Evolutionary conservation across 495 filamentous ascomycete species (phyloP).

Genomic region (Daldinia concentrica): DNA sequence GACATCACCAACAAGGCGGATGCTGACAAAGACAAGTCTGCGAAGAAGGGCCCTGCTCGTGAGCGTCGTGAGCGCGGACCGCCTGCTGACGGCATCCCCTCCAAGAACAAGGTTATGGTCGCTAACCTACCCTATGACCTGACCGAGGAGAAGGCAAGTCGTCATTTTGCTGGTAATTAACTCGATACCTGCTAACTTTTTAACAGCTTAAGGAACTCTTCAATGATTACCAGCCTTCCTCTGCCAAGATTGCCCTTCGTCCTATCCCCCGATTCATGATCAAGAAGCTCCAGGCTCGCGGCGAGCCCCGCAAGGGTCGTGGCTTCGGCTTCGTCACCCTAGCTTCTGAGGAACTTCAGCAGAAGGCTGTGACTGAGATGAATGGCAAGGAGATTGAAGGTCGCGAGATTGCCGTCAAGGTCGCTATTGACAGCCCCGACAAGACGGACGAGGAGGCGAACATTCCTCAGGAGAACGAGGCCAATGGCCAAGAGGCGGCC

Average conservation of each 20-base stretch:
- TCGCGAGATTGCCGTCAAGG: constrained; percentile 99
- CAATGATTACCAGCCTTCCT: constrained; percentile 83
- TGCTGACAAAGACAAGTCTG: constrained; percentile 54
- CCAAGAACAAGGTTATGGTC: constrained; percentile 99
- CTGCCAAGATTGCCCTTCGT: constrained; percentile 97
- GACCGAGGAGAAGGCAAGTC: constrained; percentile 88
- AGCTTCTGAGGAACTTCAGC: constrained; percentile 91
- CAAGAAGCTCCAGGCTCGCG: constrained; percentile 97
- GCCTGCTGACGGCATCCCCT: constrained; percentile 96
- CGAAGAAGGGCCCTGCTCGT: constrained; percentile 60
- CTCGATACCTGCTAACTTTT: constrained; percentile 52
- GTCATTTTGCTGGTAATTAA: neutral
- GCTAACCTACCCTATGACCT: constrained; percentile 98
- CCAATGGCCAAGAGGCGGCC: constrained; percentile 57
- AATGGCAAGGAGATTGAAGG: constrained; percentile 98
- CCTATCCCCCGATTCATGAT: constrained; percentile 99
- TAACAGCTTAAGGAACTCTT: constrained; percentile 95
- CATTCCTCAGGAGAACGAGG: constrained; percentile 57
- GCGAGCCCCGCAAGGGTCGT: constrained; percentile 98
- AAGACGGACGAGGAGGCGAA: constrained; percentile 89
- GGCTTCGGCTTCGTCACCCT: constrained; percentile 98
- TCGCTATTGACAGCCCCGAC: constrained; percentile 98
- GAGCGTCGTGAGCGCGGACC: constrained; percentile 88
- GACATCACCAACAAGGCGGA: constrained; percentile 63
- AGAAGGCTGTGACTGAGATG: constrained; percentile 97